Percentiles rank a stretch among this genome's conserved stretches.
These are phyloP conservation scores for Solanum pimpinellifolium DNA, from an alignment of 257 asterid genomes.

Conservation along the genomic window DNA sequence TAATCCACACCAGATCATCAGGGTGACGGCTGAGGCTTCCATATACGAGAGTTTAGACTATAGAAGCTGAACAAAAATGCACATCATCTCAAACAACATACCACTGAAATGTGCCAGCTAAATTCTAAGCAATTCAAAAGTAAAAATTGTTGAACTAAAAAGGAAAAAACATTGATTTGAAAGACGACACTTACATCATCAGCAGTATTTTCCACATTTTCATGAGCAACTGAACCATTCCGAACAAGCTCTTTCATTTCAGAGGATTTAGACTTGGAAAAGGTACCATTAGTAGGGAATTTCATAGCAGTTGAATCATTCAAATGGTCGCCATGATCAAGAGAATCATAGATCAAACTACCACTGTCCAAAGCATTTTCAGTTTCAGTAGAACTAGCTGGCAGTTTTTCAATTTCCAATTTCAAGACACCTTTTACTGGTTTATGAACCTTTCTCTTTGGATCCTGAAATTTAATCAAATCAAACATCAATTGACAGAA, in stretches of 20 bases:
- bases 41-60: not conserved
- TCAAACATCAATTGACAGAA: not conserved
- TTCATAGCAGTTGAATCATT: conserved; percentile 24
- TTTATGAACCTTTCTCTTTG: conserved; percentile 91
- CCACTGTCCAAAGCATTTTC: conserved; percentile 50
- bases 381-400: conserved; percentile 45
- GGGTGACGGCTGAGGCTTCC: not conserved
- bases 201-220: conserved; percentile 28
- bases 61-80: not conserved
- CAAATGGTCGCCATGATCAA: conserved; percentile 33
- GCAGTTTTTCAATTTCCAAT: conserved; percentile 94
- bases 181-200: conserved; percentile 51
- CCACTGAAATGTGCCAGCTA: not conserved
- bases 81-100: not conserved
- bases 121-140: not conserved
- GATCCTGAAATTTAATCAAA: conserved; percentile 48
- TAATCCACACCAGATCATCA: not conserved
- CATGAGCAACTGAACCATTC: conserved; percentile 58
- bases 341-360: conserved; percentile 36
- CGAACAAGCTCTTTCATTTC: conserved; percentile 43
- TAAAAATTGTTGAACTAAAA: not conserved
- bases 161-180: not conserved
- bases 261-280: conserved; percentile 39
- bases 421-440: conserved; percentile 88
- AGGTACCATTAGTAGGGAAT: conserved; percentile 31